These are phyloP conservation scores for Ocimum tenuiflorum DNA, from an alignment of 257 asterid genomes.

Conservation along the genomic window DNA sequence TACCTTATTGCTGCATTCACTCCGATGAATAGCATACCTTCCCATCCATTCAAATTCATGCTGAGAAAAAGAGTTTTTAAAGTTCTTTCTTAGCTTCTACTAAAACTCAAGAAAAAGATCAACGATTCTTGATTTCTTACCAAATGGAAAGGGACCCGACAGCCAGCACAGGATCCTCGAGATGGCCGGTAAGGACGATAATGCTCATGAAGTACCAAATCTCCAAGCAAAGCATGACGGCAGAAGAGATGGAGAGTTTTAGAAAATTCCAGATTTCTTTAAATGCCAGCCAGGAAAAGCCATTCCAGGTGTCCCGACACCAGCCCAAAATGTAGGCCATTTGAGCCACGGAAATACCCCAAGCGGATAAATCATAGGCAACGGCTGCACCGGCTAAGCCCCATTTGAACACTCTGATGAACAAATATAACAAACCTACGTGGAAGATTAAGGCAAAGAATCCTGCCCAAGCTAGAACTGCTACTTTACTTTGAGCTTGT, in stretches of 20 bases:
- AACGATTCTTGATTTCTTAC: conserved; percentile 24
- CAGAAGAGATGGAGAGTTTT: conserved; percentile 74
- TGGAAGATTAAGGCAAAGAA: conserved; percentile 50
- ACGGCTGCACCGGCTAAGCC: conserved; percentile 87
- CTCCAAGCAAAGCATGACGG: conserved; percentile 90
- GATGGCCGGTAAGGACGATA: conserved; percentile 84
- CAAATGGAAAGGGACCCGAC: conserved; percentile 96
- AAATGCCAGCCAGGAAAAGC: conserved; percentile 72
- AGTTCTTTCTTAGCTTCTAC: background rate
- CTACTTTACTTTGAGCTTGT: conserved; percentile 82
- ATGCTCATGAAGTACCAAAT: conserved; percentile 99
- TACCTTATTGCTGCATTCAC: conserved; percentile 94
- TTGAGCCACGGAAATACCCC: conserved; percentile 74
- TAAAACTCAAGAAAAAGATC: background rate
- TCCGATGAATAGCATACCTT: conserved; percentile 95
- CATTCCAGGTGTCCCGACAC: conserved; percentile 82
- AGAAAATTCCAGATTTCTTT: conserved; percentile 63
- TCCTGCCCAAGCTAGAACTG: conserved; percentile 77
- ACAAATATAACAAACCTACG: conserved; percentile 41
- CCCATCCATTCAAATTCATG: conserved; percentile 99
- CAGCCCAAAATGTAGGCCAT: conserved; percentile 63
- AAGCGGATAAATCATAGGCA: conserved; percentile 73
- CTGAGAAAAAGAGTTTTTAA: conserved; percentile 33
- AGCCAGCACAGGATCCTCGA: conserved; percentile 76
- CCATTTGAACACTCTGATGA: conserved; percentile 61